These are phyloP conservation scores for Zelopaecilomyces penicillatus DNA, from an alignment of 2,329 filamentous ascomycete genomes.

Conservation along the genomic window DNA sequence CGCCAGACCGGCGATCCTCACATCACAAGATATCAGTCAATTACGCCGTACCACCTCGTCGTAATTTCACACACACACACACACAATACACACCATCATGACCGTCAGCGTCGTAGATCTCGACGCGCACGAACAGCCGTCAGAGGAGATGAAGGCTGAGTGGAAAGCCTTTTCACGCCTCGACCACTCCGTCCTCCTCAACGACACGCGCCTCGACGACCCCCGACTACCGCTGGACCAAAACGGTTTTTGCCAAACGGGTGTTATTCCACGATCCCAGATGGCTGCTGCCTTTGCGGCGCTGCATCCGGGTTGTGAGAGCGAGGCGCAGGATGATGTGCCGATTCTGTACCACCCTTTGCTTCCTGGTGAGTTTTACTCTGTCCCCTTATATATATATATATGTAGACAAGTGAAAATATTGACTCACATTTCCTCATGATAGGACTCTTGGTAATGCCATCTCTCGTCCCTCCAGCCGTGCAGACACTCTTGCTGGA, in stretches of 20 bases:
- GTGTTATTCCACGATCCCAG: constrained; percentile 33
- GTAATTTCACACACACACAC: too few relatives aligned
- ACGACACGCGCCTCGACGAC: constrained; percentile 51
- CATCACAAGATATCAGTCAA: too few relatives aligned
- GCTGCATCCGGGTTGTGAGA: constrained; percentile 26
- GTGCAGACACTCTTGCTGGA: constrained; percentile 64
- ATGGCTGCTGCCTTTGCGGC: constrained; percentile 36
- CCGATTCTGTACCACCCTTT: constrained; percentile 56
- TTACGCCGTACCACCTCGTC: too few relatives aligned
- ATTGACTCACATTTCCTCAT: background rate
- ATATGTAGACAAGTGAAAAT: background rate
- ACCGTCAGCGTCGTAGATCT: constrained; percentile 33
- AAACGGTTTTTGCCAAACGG: constrained; percentile 37
- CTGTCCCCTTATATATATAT: background rate
- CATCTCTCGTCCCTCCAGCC: constrained; percentile 59
- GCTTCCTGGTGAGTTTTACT: constrained; percentile 53
- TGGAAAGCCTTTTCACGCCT: constrained; percentile 70
- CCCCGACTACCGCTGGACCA: constrained; percentile 28
- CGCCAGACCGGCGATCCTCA: too few relatives aligned
- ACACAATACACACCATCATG: constrained; percentile 13
- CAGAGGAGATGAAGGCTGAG: constrained; percentile 55
- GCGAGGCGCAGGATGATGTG: constrained; percentile 28
- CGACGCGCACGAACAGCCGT: constrained; percentile 72
- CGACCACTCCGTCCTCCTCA: constrained; percentile 40
- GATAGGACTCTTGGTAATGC: constrained; percentile 70